These are phyloP conservation scores for Samsoniella hepiali DNA, from an alignment of 2,329 filamentous ascomycete genomes.

Conservation along the genomic window DNA sequence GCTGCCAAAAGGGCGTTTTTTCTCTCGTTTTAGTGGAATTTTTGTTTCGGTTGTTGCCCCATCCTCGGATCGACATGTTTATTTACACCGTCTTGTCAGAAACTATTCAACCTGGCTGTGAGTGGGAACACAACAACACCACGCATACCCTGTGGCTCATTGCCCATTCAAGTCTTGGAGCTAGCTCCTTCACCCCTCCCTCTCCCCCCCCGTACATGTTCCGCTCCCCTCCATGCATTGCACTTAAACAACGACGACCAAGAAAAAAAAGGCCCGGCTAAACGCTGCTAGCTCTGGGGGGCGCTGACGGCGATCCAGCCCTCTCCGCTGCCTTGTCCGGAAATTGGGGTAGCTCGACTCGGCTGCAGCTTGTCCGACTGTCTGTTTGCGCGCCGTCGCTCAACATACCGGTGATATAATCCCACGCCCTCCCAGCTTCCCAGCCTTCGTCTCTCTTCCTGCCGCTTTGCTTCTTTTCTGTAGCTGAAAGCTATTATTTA, in stretches of 20 bases:
- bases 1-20: neutral
- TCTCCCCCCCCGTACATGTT: neutral
- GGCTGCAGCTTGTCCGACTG: slow-evolving; percentile 1
- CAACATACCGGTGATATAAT: slow-evolving; percentile 1
- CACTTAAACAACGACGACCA: neutral
- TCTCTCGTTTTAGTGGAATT: too few species aligned
- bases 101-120: too few species aligned
- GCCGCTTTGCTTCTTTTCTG: neutral
- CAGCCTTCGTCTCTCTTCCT: neutral
- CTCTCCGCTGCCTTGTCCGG: neutral
- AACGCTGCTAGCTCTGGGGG: neutral
- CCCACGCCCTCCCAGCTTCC: slow-evolving; percentile 7
- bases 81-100: too few species aligned
- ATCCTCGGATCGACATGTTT: neutral
- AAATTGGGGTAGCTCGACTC: slow-evolving; percentile 5
- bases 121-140: neutral
- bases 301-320: slow-evolving; percentile 12
- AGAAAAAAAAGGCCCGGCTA: neutral
- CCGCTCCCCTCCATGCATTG: neutral
- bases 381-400: neutral
- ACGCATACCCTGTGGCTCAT: neutral
- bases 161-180: slow-evolving; percentile 3
- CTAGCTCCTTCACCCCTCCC: neutral
- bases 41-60: neutral
- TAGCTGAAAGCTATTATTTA: neutral